Evolutionary conservation across 2,329 filamentous ascomycete genomes (phyloP).

Genomic region (Cladosporium austrohemisphaericum): DNA sequence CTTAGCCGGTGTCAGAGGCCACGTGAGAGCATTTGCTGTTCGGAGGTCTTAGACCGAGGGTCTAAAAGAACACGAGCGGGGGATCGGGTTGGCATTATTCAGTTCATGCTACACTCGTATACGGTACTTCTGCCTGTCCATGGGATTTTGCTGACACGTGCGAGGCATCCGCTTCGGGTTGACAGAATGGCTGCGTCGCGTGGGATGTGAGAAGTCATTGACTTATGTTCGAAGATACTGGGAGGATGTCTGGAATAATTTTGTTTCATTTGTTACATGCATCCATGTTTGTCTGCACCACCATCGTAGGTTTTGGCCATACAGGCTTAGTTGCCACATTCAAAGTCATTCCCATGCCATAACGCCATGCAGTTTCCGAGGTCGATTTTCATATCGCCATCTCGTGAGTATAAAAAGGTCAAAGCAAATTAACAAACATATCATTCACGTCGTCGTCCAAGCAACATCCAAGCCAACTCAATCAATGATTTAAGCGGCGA

Average conservation of each 20-base stretch:
- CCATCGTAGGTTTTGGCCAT: not conserved
- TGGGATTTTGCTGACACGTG: too few species aligned
- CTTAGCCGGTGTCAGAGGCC: not conserved
- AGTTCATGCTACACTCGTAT: too few species aligned
- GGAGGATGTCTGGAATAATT: too few species aligned
- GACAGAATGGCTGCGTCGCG: too few species aligned
- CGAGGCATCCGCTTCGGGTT: too few species aligned
- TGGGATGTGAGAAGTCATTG: too few species aligned
- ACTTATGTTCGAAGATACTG: too few species aligned
- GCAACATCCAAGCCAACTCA: too few species aligned
- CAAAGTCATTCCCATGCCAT: not conserved
- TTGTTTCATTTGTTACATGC: too few species aligned
- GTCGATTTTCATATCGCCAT: not conserved
- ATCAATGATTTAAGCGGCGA: constrained; percentile 31
- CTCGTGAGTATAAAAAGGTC: not conserved
- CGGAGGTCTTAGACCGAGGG: not conserved
- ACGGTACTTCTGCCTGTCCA: too few species aligned
- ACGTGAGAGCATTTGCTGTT: not conserved
- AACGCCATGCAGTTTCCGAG: constrained; percentile 10
- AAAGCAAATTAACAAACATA: constrained; percentile 1
- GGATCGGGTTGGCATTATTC: constrained; percentile 12
- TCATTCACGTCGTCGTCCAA: constrained; percentile 6
- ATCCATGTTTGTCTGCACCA: not conserved
- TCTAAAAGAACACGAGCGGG: not conserved
- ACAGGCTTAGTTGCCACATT: not conserved